phyloP scores from a whole-genome alignment of 2,329 filamentous ascomycete genomes.

The Colletotrichum endophyticum region DNA sequence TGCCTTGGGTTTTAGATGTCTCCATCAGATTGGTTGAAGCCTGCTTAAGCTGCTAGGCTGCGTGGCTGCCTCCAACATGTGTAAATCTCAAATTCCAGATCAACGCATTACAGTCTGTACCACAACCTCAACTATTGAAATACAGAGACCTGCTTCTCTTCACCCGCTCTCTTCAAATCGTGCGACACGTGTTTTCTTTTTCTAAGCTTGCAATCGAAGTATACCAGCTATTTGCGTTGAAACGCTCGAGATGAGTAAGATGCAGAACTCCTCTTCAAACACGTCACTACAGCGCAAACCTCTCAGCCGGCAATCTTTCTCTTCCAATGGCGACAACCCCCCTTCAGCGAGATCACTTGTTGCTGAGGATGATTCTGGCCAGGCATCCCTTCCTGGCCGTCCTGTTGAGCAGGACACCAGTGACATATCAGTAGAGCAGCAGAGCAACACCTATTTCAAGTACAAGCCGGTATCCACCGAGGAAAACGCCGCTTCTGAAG shows the following conservation, averaged over 20 bases:
- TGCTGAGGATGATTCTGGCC: neutral
- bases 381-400: neutral
- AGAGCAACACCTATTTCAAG: neutral
- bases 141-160: no score
- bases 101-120: fast-evolving
- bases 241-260: neutral
- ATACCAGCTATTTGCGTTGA: fast-evolving
- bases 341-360: neutral
- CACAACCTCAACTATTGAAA: no score
- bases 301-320: neutral
- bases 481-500: neutral
- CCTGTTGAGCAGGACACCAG: neutral
- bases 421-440: neutral
- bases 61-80: no score
- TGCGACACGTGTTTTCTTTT: fast-evolving
- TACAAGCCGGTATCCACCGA: neutral
- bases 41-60: no score
- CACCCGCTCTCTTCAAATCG: no score
- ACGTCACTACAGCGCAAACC: neutral
- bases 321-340: neutral
- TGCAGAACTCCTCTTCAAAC: no score
- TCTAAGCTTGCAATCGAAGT: neutral
- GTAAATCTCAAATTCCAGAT: no score
- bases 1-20: no score
- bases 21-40: no score